phyloP scores from a whole-genome alignment of 2,329 filamentous ascomycete genomes.

The Bimuria novae-zelandiae region DNA sequence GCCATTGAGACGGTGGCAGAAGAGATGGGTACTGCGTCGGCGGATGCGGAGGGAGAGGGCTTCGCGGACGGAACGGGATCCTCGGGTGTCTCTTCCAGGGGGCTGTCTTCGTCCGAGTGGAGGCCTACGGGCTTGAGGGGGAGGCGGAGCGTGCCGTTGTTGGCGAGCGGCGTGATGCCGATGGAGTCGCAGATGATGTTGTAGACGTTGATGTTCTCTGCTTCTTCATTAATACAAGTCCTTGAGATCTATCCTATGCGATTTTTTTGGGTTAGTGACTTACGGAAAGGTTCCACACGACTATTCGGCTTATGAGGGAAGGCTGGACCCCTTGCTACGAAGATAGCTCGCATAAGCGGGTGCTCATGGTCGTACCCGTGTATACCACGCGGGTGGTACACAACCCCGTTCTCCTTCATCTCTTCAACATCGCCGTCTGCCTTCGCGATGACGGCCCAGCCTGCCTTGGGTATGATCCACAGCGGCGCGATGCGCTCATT shows the following conservation, averaged over 20 bases:
- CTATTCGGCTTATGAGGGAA: conserved; percentile 87
- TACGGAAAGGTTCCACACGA: conserved; percentile 79
- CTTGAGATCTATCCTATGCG: background rate
- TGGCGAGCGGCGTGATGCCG: conserved; percentile 71
- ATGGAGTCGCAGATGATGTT: conserved; percentile 92
- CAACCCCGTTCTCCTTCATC: conserved; percentile 64
- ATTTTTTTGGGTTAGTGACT: conserved; percentile 48
- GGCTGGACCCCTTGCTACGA: conserved; percentile 86
- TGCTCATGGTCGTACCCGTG: conserved; percentile 97
- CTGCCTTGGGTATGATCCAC: conserved; percentile 90
- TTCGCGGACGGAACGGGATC: conserved; percentile 49
- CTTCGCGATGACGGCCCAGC: conserved; percentile 87
- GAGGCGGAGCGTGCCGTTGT: conserved; percentile 84
- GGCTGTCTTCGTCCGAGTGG: conserved; percentile 59
- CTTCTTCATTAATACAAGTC: conserved; percentile 29
- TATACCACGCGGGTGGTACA: conserved; percentile 81
- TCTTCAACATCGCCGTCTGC: conserved; percentile 76
- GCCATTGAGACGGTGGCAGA: background rate
- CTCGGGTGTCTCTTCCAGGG: conserved; percentile 53
- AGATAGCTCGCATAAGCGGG: conserved; percentile 94
- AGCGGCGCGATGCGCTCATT: conserved; percentile 91
- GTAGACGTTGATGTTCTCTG: conserved; percentile 94
- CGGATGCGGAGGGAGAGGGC: background rate
- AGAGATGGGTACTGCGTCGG: conserved; percentile 13
- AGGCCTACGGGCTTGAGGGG: conserved; percentile 67